phyloP scores from a whole-genome alignment of 2,329 filamentous ascomycete species.

The Venturia asperata region DNA sequence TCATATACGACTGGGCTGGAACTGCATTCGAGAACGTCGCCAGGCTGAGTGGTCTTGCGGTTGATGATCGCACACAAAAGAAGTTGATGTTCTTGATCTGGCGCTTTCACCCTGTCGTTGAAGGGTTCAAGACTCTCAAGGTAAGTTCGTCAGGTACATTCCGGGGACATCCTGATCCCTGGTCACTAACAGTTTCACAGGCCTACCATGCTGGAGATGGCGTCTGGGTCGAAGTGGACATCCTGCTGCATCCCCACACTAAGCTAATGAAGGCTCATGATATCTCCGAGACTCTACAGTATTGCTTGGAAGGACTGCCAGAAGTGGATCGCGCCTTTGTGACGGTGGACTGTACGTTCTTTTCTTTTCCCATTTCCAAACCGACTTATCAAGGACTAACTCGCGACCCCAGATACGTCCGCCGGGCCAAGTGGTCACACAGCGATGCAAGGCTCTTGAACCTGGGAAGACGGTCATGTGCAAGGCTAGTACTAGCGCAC shows the following conservation, averaged over 20 bases:
- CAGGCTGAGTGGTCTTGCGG: constrained; percentile 52
- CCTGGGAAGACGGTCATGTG: not conserved
- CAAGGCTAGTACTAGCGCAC: not conserved
- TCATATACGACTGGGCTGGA: constrained; percentile 62
- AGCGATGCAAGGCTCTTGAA: constrained; percentile 10
- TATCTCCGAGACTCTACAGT: constrained; percentile 56
- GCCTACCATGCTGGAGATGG: constrained; percentile 58
- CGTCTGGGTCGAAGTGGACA: constrained; percentile 56
- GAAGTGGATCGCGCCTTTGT: constrained; percentile 49
- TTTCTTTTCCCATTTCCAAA: not conserved
- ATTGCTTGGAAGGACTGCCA: constrained; percentile 50
- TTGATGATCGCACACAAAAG: constrained; percentile 44
- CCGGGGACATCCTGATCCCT: constrained; percentile 32
- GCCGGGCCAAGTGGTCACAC: constrained; percentile 18
- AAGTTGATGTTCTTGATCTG: constrained; percentile 56
- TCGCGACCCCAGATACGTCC: constrained; percentile 9
- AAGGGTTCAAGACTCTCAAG: constrained; percentile 47
- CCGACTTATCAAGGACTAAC: constrained; percentile 2
- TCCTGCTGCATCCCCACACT: constrained; percentile 49
- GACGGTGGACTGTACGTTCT: constrained; percentile 37
- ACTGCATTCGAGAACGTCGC: constrained; percentile 55
- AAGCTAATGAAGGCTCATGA: constrained; percentile 50
- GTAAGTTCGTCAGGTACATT: constrained; percentile 27
- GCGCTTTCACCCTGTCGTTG: constrained; percentile 47
- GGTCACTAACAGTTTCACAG: not conserved